Base-by-base conservation (phyloP, 495 filamentous ascomycete species). In the Jackrogersella minutella region DNA sequence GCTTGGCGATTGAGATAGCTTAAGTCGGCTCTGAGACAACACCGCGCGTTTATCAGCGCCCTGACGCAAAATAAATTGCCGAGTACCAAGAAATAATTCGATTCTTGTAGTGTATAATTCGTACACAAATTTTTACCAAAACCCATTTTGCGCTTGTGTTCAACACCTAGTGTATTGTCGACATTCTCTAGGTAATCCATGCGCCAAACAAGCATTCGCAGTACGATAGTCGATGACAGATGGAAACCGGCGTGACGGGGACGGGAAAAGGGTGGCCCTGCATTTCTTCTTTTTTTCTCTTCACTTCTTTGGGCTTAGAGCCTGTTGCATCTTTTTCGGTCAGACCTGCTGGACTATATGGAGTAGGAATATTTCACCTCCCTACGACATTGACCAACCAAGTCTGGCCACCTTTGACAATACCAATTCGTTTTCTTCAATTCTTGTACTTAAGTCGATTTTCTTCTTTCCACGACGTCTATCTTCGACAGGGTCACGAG, bases 41-140 rank as follows among this genome's bases (percentile, higher is more conserved):
- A 30, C 22, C 41, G 43, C 37, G 46, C 40, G 54, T 53, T 68
- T 61, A 43, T 56, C 56, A 36, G 65, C 58, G 57, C 40, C 34
- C 54, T 34, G 37, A 58, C 62, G 53, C 54, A 58, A 52, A 46
- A 28, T 33, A 7, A 30, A 53, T 26, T 36, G 43, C 21, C 56
- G 36, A 30, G 46, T 19, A 39, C 36, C 9, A 34, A 41, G 19
- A 44, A 46, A 34, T 11, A 30, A 28, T 76, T 76, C 75, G 60
- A 67, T 77, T 76, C 73, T 62, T 72, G 62, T 69, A 68, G 58
- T 71, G 74, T 78, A 70, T 73, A 58, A 61, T 64, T 10, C 52
- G 26, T 57, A 64, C 62, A 60, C 55, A 55, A 46, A 40, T 52
- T 52, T 63, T 69, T 60, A 58, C 44, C 53, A 28, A 41, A 49